Percentiles rank a stretch among this genome's conserved stretches.
These are phyloP conservation scores for sweet orange (Citrus sinensis) DNA, from an alignment of 345 rosid species.

Conservation along the genomic window DVS_A1.0 CM039161.1:4036001-4036500, in stretches of 20 bases:
- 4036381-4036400: conserved; percentile 99
- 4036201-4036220: background rate
- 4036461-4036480: conserved; percentile 35
- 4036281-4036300: conserved; percentile 99
- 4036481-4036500: conserved; percentile 1
- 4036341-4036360: conserved; percentile 99
- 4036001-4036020: background rate
- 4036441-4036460: conserved; percentile 86
- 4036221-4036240: background rate
- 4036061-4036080: background rate
- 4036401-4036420: conserved; percentile 95
- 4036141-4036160: conserved; percentile 8
- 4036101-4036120: background rate
- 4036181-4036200: background rate
- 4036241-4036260: conserved; percentile 11
- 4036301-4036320: conserved; percentile 88
- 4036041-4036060: background rate
- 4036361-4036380: conserved; percentile 89
- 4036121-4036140: background rate
- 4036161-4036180: background rate
- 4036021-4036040: background rate
- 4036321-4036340: conserved; percentile 95
- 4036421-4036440: conserved; percentile 61
- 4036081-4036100: background rate
- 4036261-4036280: conserved; percentile 59